A percentile compares a stretch with the other conserved stretches of the same genome.
Evolutionary conservation across 176 grass and related monocot genomes (phyloP).

Genomic region (Hsuehochloa calcarea): DNA sequence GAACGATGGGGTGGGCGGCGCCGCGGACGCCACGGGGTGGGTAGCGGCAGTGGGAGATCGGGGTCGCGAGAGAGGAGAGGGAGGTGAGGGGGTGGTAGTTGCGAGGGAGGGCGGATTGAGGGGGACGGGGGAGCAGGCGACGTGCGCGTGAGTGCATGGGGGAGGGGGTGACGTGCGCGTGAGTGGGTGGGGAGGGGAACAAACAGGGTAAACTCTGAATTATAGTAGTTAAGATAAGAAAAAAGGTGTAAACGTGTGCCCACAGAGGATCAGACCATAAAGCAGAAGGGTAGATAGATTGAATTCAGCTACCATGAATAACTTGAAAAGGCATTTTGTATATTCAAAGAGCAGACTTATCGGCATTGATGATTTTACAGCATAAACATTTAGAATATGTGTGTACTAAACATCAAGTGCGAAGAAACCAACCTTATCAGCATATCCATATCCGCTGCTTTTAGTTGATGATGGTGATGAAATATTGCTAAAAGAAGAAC

Average conservation of each 20-base stretch:
- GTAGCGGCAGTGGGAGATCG: conserved; percentile 67
- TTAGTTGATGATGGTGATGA: no score
- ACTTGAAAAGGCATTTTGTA: background rate
- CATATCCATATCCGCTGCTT: no score
- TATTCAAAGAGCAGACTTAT: background rate
- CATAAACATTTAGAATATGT: conserved; percentile 6
- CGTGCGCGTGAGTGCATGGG: no score
- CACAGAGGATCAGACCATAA: background rate
- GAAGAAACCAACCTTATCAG: conserved; percentile 76
- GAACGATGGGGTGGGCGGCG: conserved; percentile 75
- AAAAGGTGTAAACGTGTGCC: background rate
- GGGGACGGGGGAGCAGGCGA: no score
- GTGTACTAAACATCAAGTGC: conserved; percentile 5
- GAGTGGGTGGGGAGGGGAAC: no score
- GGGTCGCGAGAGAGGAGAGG: no score
- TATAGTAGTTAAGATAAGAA: no score
- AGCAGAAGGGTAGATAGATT: conserved; percentile 14
- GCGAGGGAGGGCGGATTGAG: no score
- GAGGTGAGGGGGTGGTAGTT: no score
- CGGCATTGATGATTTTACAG: conserved; percentile 4
- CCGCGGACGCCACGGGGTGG: conserved; percentile 83
- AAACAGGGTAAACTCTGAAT: no score
- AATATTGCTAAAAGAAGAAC: no score
- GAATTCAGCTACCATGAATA: background rate
- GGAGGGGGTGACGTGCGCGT: no score